These are phyloP conservation scores for Meripilus lineatus DNA, from an alignment of 1,284 basidiomycete genomes.

Conservation along the genomic window DNA sequence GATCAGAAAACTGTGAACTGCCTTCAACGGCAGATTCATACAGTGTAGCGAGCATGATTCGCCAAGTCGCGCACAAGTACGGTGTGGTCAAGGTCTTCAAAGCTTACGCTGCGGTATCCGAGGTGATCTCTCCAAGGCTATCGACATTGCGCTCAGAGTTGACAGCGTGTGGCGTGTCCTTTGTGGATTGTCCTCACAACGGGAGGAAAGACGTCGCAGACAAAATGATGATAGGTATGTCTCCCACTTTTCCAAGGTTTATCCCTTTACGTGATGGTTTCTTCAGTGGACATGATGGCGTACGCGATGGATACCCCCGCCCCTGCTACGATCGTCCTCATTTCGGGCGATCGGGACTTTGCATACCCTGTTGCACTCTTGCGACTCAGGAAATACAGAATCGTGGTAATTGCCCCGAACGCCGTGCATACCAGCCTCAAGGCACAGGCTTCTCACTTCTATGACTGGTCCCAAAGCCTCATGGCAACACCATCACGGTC, in stretches of 20 bases:
- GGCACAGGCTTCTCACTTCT: slow-evolving; percentile 46
- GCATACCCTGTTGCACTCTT: slow-evolving; percentile 51
- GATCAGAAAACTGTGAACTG: slow-evolving; percentile 52
- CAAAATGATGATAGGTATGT: slow-evolving; percentile 36
- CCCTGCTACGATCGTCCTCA: slow-evolving; percentile 47
- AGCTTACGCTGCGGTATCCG: slow-evolving; percentile 43
- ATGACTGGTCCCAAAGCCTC: slow-evolving; percentile 41
- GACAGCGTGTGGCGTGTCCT: slow-evolving; percentile 32
- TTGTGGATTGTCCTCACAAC: slow-evolving; percentile 42
- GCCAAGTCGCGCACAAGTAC: slow-evolving; percentile 21
- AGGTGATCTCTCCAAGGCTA: slow-evolving; percentile 25
- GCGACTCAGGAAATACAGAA: slow-evolving; percentile 43
- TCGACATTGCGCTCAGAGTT: slow-evolving; percentile 43
- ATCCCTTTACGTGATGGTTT: neutral
- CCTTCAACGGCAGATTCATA: slow-evolving; percentile 41
- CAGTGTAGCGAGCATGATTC: slow-evolving; percentile 23
- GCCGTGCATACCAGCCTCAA: slow-evolving; percentile 37
- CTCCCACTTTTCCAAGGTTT: neutral
- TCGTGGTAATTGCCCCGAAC: slow-evolving; percentile 44
- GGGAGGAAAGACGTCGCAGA: slow-evolving; percentile 37
- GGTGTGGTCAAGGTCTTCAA: slow-evolving; percentile 31
- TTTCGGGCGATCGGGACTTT: slow-evolving; percentile 57
- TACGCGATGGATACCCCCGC: slow-evolving; percentile 52
- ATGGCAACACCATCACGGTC: neutral
- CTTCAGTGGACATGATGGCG: slow-evolving; percentile 54